Evolutionary conservation across 805 yeast species (phyloP).

Genomic region (Debaryomyces tyrocola): DNA sequence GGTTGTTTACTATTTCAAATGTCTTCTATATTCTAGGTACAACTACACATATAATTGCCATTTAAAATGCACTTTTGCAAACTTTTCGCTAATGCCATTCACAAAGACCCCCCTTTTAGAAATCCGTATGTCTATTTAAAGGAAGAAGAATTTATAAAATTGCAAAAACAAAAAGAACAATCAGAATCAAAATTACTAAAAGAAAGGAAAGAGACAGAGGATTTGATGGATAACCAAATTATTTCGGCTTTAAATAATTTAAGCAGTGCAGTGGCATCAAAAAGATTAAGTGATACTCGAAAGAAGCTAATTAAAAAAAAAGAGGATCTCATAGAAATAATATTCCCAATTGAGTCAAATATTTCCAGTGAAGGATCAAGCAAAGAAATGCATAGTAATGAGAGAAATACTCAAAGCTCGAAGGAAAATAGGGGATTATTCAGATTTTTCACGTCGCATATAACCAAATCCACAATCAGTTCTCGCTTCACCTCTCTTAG

Average conservation of each 20-base stretch:
- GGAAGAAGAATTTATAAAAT: neutral
- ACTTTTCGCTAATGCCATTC: neutral
- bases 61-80: neutral
- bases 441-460: too few relatives aligned
- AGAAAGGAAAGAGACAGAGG: neutral
- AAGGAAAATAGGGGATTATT: too few relatives aligned
- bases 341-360: too few relatives aligned
- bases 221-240: neutral
- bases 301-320: too few relatives aligned
- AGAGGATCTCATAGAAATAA: too few relatives aligned
- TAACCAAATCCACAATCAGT: too few relatives aligned
- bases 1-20: too few relatives aligned
- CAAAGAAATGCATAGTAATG: too few relatives aligned
- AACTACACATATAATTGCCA: slow-evolving; percentile 1
- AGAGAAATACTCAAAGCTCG: too few relatives aligned
- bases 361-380: too few relatives aligned
- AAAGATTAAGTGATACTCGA: neutral
- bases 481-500: too few relatives aligned
- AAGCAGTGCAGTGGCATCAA: neutral
- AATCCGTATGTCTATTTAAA: slow-evolving; percentile 2
- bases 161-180: neutral
- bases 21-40: too few relatives aligned
- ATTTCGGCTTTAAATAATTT: neutral
- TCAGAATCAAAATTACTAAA: neutral
- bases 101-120: slow-evolving; percentile 1